Base-by-base conservation (phyloP, 768 basidiomycete genomes). In the Krasilnikovozyma curviuscula region DNA sequence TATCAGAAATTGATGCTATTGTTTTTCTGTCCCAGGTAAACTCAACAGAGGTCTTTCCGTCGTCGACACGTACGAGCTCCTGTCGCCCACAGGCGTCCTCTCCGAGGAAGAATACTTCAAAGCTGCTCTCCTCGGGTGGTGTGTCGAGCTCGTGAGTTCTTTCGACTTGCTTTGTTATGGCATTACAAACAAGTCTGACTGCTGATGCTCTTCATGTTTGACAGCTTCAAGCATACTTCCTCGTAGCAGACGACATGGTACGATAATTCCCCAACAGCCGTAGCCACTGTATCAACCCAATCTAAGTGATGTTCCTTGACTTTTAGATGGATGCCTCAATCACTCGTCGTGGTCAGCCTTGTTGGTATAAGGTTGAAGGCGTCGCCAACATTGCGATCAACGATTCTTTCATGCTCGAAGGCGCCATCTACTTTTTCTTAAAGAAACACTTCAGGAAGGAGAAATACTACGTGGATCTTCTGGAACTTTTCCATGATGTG, bases 271-370 rank as follows among this genome's bases (percentile, higher is more conserved):
- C n/a, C n/a, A n/a, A n/a, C n/a, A n/a, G n/a, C n/a, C n/a, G n/a
- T n/a, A n/a, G n/a, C n/a, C n/a, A n/a, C n/a, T n/a, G n/a, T n/a
- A n/a, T n/a, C n/a, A n/a, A n/a, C n/a, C n/a, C n/a, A n/a, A n/a
- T n/a, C n/a, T n/a, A n/a, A n/a, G n/a, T n/a, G n/a, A n/a, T n/a
- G n/a, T n/a, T n/a, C n/a, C n/a, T n/a, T n/a, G n/a, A n/a, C n/a
- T n/a, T n/a, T n/a, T n/a, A n/a, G n/a, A 98, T 98, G 93, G 91
- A 98, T 62, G 64, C 73, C 18, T 84, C 82, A 40, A 79, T 97
- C 57, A 95, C 91, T 10, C 80, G 91, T 23, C 79, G 91, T 9
- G 79, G 81, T 4, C 89, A 93, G 65, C 81, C 88, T 2, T 98
- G 91, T 68, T 98, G 84, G 83, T 95, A 91, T 69, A 73, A 69